These are phyloP conservation scores for Fusarium incarnatum DNA, from an alignment of 2,329 filamentous ascomycete species.

Conservation along the genomic window DNA sequence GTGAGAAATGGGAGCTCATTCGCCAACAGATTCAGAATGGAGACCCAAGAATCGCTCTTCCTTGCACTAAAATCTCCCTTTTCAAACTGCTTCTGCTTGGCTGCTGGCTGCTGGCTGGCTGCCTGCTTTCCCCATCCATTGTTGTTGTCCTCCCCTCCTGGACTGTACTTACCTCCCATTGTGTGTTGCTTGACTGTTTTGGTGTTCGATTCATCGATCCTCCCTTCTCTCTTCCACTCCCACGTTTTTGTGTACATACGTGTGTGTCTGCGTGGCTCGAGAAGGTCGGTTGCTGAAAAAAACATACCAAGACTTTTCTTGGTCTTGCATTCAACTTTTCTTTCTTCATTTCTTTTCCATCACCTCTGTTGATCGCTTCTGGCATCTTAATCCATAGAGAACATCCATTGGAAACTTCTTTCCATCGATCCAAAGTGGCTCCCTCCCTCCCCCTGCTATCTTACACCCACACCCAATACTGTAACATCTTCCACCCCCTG, in stretches of 20 bases:
- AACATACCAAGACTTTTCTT: conserved; percentile 15
- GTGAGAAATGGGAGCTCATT: conserved; percentile 9
- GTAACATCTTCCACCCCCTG: conserved; percentile 16
- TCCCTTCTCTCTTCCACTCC: conserved; percentile 24
- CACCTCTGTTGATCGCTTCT: neutral
- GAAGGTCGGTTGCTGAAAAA: neutral
- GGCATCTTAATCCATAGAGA: neutral
- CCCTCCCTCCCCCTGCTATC: conserved; percentile 27
- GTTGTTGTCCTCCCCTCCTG: conserved; percentile 16
- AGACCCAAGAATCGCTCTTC: conserved; percentile 2
- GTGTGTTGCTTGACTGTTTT: neutral
- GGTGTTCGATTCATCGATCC: conserved; percentile 13
- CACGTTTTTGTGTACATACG: conserved; percentile 29
- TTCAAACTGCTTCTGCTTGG: neutral
- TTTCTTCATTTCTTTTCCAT: neutral
- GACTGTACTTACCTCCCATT: neutral
- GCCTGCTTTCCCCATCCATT: neutral
- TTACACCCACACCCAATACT: conserved; percentile 25
- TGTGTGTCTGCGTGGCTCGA: neutral
- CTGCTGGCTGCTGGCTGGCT: neutral
- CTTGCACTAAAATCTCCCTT: conserved; percentile 10
- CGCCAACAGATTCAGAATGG: neutral
- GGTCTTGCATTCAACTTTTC: neutral
- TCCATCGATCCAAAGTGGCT: conserved; percentile 28
- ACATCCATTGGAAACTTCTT: conserved; percentile 24